Evolutionary conservation across 352 stramenopile genomes (phyloP).

Genomic region (Phytophthora rubi): DNA sequence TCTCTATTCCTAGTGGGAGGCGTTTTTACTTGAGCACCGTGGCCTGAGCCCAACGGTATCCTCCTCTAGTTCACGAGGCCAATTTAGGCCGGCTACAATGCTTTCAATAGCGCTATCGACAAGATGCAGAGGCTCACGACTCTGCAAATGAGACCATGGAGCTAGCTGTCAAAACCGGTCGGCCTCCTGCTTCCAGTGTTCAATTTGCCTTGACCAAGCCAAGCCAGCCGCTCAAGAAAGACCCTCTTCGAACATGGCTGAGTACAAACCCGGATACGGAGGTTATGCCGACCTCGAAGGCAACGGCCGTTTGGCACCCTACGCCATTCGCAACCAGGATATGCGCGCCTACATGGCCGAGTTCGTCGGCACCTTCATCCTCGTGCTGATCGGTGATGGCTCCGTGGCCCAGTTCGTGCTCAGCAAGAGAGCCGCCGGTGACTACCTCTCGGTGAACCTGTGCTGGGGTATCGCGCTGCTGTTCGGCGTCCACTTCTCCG

Average conservation of each 20-base stretch:
- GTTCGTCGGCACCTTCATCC: constrained; percentile 68
- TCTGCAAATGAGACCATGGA: background rate
- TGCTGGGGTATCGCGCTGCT: constrained; percentile 77
- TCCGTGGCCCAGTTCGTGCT: constrained; percentile 63
- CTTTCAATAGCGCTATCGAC: constrained; percentile 24
- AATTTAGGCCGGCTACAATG: background rate
- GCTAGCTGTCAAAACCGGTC: constrained; percentile 7
- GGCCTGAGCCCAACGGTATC: constrained; percentile 15
- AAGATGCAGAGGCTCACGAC: constrained; percentile 22
- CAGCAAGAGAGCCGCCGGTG: constrained; percentile 58
- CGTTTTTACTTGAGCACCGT: background rate
- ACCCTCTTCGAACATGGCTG: constrained; percentile 26
- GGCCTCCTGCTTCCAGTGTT: constrained; percentile 18
- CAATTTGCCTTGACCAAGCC: constrained; percentile 28
- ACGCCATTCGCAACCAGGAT: constrained; percentile 21
- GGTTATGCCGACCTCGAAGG: constrained; percentile 27
- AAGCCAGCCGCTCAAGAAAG: constrained; percentile 26
- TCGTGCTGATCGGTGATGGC: constrained; percentile 62
- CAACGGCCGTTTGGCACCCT: constrained; percentile 17
- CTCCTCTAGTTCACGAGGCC: background rate
- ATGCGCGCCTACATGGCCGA: constrained; percentile 43
- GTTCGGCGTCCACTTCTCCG: constrained; percentile 72
- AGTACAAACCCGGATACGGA: constrained; percentile 39
- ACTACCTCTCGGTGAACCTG: constrained; percentile 75
- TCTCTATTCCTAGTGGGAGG: background rate